Evolutionary conservation across 495 filamentous ascomycete genomes (phyloP).

Genomic region (Aspergillus steynii): DNA sequence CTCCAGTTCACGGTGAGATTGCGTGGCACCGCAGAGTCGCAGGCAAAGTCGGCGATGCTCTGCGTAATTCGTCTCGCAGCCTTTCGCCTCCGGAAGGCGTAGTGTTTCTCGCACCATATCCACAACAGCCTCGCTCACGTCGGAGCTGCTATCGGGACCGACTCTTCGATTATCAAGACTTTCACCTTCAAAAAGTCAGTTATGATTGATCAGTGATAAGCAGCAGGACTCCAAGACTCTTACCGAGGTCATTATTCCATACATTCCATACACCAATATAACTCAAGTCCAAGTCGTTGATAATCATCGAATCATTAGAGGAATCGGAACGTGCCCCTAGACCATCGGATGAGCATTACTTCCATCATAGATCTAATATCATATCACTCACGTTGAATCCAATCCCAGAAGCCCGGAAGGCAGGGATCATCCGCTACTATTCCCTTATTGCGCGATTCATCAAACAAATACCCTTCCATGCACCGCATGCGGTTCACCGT

Average conservation of each 20-base stretch:
- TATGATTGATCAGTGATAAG: not conserved
- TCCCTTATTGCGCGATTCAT: constrained; percentile 64
- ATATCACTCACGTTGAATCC: constrained; percentile 62
- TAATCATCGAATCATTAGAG: constrained; percentile 68
- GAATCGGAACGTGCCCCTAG: constrained; percentile 66
- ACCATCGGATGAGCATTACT: constrained; percentile 21
- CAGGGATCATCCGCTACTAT: constrained; percentile 72
- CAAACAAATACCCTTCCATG: constrained; percentile 76
- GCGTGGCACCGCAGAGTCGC: constrained; percentile 72
- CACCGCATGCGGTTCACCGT: constrained; percentile 54
- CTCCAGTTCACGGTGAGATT: constrained; percentile 62
- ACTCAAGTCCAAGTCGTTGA: constrained; percentile 73
- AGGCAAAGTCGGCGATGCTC: constrained; percentile 79
- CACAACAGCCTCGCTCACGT: constrained; percentile 52
- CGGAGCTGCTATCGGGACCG: constrained; percentile 23
- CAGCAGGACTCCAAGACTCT: constrained; percentile 9
- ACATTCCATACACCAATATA: constrained; percentile 81
- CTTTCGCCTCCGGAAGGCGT: constrained; percentile 48
- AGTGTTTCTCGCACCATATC: constrained; percentile 47
- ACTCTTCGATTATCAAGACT: constrained; percentile 35
- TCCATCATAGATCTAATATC: not conserved
- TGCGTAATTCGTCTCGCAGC: constrained; percentile 61
- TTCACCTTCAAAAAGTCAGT: constrained; percentile 29
- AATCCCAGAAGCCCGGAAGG: constrained; percentile 75
- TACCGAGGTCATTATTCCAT: constrained; percentile 76